Evolutionary conservation across 768 basidiomycete genomes (phyloP), one percentile per base, ranked within the genome.

Genomic region (Kwoniella sp.): DNA sequence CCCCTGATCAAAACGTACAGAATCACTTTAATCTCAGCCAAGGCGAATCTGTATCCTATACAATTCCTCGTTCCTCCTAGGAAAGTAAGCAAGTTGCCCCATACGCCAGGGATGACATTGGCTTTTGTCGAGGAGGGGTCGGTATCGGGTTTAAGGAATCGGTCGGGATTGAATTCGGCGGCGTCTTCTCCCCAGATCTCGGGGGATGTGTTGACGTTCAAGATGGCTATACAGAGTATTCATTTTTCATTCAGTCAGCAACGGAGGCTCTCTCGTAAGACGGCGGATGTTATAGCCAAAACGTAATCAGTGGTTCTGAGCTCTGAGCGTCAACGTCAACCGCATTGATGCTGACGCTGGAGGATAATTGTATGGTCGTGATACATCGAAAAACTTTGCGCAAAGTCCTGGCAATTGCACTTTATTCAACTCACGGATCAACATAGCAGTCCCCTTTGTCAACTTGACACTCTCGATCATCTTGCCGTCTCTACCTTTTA

Each of bases 41-140:
- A 55, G 9, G 80, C 79, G 55, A 80, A 81, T n/a, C 77, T 68
- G 63, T 78, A 79, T 12, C 80, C 79, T 36, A 78, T 80, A 63
- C 69, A 73, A 53, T 66, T 72, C 40, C 79, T 55, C 15, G 77
- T 72, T 1, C 80, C 80, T 13, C 76, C 76, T 15, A 80, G 33
- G 70, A 81, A 81, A 22, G 80, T 77, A 47, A 78, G 53, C 25
- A 79, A 62, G 53, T 77, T 76, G 2, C 78, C 76, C 80, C 80
- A 81, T 1, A 76, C 68, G n/a, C 79, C 76, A 0, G 75, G 72
- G 13, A 79, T 60, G 13, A 60, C 40, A 12, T 73, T 70, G 30
- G 59, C 58, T 12, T 58, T 44, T 3, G 36, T 64, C 36, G 19
- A 64, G 24, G 68, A 68, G 59, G 27, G 67, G 40, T 44, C 40